phyloP scores from a whole-genome alignment of 176 grass and related monocot species.

The Zea mays region Zm-B73-REFERENCE-NAM-5.0 NC_050104.1:28496001-28496500 shows the following conservation, averaged over 20 bases:
- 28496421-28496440: slow-evolving; percentile 21
- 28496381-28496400: background rate
- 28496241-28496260: background rate
- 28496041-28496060: slow-evolving; percentile 61
- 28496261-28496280: slow-evolving; percentile 28
- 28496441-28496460: slow-evolving; percentile 27
- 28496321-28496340: slow-evolving; percentile 87
- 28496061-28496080: slow-evolving; percentile 74
- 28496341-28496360: slow-evolving; percentile 75
- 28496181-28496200: background rate
- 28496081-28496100: background rate
- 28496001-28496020: slow-evolving; percentile 92
- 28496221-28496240: background rate
- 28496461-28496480: slow-evolving; percentile 72
- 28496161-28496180: no score
- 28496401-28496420: slow-evolving; percentile 5
- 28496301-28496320: slow-evolving; percentile 52
- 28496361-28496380: slow-evolving; percentile 69
- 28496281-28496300: slow-evolving; percentile 8
- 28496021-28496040: slow-evolving; percentile 71
- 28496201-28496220: slow-evolving; percentile 1
- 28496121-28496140: background rate
- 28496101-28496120: background rate
- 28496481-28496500: slow-evolving; percentile 68
- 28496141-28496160: background rate